Conservation (phyloP, 1,139 yeast species). For the Debaryomyces singareniensis region DNA sequence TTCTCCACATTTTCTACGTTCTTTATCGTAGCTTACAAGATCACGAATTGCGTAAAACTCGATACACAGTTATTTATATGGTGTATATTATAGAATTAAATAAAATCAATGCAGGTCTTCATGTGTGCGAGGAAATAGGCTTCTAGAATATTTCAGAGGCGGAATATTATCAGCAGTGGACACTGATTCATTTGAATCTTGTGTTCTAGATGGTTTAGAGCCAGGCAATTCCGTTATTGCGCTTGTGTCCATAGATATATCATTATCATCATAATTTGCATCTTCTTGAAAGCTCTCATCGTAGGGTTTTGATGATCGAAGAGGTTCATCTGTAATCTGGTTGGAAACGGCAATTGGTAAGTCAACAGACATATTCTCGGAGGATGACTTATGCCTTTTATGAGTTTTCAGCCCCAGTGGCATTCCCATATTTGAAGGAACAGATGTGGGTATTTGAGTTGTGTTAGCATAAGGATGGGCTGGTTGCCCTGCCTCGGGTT, state of each 20-base stretch:
- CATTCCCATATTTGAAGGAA: slow-evolving; percentile 1
- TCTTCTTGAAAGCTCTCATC: slow-evolving; percentile 3
- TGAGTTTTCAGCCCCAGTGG: slow-evolving; percentile 6
- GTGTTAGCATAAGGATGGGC: slow-evolving; percentile 24
- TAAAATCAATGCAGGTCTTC: no score
- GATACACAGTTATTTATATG: no score
- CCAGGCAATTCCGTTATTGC: slow-evolving; percentile 5
- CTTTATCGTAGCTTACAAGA: no score
- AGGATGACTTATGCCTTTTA: slow-evolving; percentile 17
- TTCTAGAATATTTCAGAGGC: no score
- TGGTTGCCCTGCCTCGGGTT: slow-evolving; percentile 19
- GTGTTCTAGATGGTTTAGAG: no score
- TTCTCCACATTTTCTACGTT: no score
- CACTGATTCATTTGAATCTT: no score
- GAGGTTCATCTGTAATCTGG: slow-evolving; percentile 2
- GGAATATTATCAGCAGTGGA: no score
- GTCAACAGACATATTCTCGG: slow-evolving; percentile 10
- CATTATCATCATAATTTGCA: slow-evolving; percentile 6
- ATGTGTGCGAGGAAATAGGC: no score
- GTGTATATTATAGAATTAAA: no score
- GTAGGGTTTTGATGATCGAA: slow-evolving; percentile 1
- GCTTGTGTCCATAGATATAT: slow-evolving; percentile 12
- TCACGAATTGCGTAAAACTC: no score
- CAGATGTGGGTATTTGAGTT: slow-evolving; percentile 4
- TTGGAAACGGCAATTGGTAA: slow-evolving; percentile 2